phyloP scores from a whole-genome alignment of 371 early-diverging fungal genomes.

The Saksenaea oblongispora region DNA sequence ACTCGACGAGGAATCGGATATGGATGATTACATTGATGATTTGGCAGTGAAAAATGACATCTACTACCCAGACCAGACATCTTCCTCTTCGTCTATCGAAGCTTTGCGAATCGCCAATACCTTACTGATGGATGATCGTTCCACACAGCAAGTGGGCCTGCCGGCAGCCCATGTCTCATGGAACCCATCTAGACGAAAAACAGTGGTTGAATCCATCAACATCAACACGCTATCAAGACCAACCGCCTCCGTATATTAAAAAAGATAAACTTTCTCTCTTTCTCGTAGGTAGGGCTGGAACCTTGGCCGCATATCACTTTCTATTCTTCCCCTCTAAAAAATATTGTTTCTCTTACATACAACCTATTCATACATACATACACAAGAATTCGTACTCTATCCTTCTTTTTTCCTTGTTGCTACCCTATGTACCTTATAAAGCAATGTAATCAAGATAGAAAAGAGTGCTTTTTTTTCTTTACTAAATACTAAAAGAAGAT shows the following conservation, averaged over 20 bases:
- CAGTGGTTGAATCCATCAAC: not conserved
- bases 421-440: not conserved
- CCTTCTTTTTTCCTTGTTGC: not conserved
- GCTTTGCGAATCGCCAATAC: conserved; percentile 37
- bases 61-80: conserved; percentile 9
- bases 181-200: not conserved
- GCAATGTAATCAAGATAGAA: conserved; percentile 1
- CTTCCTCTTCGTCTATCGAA: conserved; percentile 16
- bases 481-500: not conserved
- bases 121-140: conserved; percentile 20
- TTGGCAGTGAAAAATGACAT: not conserved
- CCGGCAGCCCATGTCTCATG: not conserved
- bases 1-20: conserved; percentile 4
- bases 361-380: too few species aligned
- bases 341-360: not conserved
- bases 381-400: not conserved
- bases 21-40: conserved; percentile 1
- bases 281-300: not conserved
- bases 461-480: too few species aligned
- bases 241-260: not conserved
- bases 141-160: not conserved
- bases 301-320: not conserved
- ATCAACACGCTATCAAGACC: not conserved
- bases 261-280: not conserved
- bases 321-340: too few species aligned